Percentiles rank a stretch among this genome's conserved stretches.
These are phyloP conservation scores for Pterula multifida DNA, from an alignment of 1,284 basidiomycete genomes.

Conservation along the genomic window DNA sequence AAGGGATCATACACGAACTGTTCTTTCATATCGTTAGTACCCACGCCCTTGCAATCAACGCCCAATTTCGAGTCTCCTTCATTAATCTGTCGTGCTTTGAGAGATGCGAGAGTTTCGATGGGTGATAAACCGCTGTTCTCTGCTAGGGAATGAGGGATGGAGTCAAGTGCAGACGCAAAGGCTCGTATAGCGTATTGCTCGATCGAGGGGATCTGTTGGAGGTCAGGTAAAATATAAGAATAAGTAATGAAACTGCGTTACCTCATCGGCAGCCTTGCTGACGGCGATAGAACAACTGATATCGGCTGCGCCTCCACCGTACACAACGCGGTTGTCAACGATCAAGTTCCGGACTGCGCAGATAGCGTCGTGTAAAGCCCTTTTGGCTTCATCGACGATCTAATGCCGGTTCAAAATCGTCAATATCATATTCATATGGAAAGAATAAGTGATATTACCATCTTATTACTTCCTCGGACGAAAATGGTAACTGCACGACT, in stretches of 20 bases:
- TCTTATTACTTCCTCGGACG: slow-evolving; percentile 96
- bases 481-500: slow-evolving; percentile 95
- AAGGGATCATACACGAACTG: slow-evolving; percentile 96
- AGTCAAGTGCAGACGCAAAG: slow-evolving; percentile 88
- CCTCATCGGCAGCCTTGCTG: slow-evolving; percentile 87
- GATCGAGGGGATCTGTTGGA: slow-evolving; percentile 75
- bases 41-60: slow-evolving; percentile 85
- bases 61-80: slow-evolving; percentile 81
- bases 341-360: slow-evolving; percentile 95
- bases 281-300: slow-evolving; percentile 94
- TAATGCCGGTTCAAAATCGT: slow-evolving; percentile 27
- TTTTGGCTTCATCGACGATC: slow-evolving; percentile 98
- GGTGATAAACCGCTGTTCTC: slow-evolving; percentile 96
- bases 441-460: slow-evolving; percentile 43
- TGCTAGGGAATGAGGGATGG: slow-evolving; percentile 88
- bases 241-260: slow-evolving; percentile 19
- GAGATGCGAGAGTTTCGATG: slow-evolving; percentile 91
- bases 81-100: slow-evolving; percentile 88
- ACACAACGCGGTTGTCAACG: slow-evolving; percentile 93
- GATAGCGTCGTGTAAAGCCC: slow-evolving; percentile 93
- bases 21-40: slow-evolving; percentile 94
- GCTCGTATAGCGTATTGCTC: slow-evolving; percentile 99
- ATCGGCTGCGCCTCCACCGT: slow-evolving; percentile 95
- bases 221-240: slow-evolving; percentile 1
- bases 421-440: slow-evolving; percentile 1